Evolutionary conservation across 176 grass and related monocot species (phyloP).

Genomic region (sorghum (Sorghum bicolor)): DNA sequence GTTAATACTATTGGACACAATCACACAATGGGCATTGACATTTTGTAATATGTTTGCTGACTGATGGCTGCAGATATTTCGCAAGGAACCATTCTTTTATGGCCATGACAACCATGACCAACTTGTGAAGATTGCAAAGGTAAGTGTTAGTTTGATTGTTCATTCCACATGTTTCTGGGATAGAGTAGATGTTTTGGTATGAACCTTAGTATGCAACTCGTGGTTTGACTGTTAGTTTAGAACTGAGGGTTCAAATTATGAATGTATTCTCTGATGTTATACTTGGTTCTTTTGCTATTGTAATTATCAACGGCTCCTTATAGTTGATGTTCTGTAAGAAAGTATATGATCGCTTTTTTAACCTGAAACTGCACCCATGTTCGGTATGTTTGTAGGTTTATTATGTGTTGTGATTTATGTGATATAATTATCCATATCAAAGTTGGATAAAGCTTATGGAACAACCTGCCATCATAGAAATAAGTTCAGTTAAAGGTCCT

Average conservation of each 20-base stretch:
- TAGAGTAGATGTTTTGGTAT: neutral
- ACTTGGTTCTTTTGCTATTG: neutral
- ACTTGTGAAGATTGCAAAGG: constrained; percentile 97
- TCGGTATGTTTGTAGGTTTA: neutral
- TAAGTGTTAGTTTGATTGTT: constrained; percentile 21
- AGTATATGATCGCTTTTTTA: neutral
- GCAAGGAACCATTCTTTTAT: constrained; percentile 99
- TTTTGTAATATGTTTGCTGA: constrained; percentile 19
- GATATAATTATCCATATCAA: neutral
- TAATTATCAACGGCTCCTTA: neutral
- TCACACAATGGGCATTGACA: constrained; percentile 7
- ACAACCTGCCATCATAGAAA: neutral
- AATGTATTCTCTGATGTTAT: neutral
- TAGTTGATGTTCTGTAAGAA: neutral
- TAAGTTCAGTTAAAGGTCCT: neutral
- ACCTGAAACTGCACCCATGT: neutral
- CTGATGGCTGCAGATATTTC: constrained; percentile 84
- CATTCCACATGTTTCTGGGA: neutral
- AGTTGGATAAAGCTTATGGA: neutral
- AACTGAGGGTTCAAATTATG: neutral
- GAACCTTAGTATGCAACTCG: neutral
- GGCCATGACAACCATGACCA: constrained; percentile 98
- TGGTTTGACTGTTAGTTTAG: constrained; percentile 1
- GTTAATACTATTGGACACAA: neutral
- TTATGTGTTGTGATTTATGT: neutral